Evolutionary conservation across 139 green algal genomes (phyloP).

Genomic region (Coelastrella sp.): DNA sequence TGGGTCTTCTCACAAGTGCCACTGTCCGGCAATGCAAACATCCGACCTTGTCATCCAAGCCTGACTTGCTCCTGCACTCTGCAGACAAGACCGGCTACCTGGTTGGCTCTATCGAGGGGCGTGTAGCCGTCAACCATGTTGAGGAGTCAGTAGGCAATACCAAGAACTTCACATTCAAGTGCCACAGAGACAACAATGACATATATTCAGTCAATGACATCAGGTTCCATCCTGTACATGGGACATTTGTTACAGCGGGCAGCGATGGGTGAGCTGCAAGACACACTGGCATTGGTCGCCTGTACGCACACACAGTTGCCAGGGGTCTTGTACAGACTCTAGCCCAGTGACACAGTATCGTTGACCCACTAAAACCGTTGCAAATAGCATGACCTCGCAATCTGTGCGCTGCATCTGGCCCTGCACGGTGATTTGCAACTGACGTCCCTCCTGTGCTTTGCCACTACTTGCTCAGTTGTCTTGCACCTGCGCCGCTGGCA

Average conservation of each 20-base stretch:
- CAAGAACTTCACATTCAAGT: conserved; percentile 98
- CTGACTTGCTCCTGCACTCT: conserved; percentile 63
- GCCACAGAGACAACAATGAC: conserved; percentile 87
- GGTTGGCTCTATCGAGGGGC: conserved; percentile 92
- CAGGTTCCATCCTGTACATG: conserved; percentile 90
- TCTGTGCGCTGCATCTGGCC: too few relatives aligned
- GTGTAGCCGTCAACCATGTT: conserved; percentile 97
- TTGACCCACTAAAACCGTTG: too few relatives aligned
- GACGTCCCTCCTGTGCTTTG: too few relatives aligned
- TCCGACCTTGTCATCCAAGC: not conserved
- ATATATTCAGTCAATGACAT: conserved; percentile 98
- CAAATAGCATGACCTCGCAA: too few relatives aligned
- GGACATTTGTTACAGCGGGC: conserved; percentile 93
- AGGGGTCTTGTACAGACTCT: too few relatives aligned
- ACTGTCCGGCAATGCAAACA: not conserved
- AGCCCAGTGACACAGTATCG: too few relatives aligned
- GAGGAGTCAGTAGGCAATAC: conserved; percentile 79
- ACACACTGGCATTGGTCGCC: too few relatives aligned
- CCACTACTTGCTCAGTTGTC: too few relatives aligned
- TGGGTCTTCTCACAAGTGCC: too few relatives aligned
- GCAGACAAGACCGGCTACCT: conserved; percentile 94
- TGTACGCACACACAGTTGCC: too few relatives aligned
- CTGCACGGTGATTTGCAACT: too few relatives aligned
- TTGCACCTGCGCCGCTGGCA: too few relatives aligned
- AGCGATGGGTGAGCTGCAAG: not conserved